These are phyloP conservation scores for Withania somnifera DNA, from an alignment of 305 asterid species.

Conservation along the genomic window DNA sequence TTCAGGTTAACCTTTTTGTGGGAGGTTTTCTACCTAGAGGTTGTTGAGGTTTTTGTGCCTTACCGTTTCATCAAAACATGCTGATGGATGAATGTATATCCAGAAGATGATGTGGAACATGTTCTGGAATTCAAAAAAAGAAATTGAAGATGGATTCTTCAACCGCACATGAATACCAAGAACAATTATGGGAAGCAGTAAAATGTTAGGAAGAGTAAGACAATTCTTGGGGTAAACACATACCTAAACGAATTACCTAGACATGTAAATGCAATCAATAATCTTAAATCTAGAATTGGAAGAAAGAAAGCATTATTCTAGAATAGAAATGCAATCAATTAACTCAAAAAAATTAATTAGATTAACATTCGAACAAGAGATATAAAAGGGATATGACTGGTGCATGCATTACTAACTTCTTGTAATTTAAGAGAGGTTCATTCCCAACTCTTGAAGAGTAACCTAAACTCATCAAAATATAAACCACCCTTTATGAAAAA, in stretches of 20 bases:
- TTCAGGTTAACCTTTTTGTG: constrained; percentile 30
- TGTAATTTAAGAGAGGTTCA: neutral
- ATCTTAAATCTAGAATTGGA: neutral
- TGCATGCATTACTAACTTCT: no score
- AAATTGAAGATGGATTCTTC: neutral
- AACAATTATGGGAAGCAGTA: neutral
- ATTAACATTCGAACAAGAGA: neutral
- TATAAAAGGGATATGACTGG: neutral
- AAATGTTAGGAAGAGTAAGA: neutral
- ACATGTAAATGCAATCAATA: neutral
- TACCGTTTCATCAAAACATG: constrained; percentile 11
- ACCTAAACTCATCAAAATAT: neutral
- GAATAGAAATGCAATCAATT: neutral
- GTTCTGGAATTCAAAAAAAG: neutral
- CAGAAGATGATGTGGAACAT: neutral
- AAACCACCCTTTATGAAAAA: neutral
- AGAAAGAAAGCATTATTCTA: neutral
- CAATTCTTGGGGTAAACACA: neutral
- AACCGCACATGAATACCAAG: neutral
- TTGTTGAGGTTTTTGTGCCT: constrained; percentile 31
- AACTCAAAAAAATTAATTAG: neutral
- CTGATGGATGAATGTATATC: neutral
- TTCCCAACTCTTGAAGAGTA: neutral
- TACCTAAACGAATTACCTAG: neutral
- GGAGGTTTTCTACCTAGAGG: constrained; percentile 49